Evolutionary conservation across 441 rosid genomes (phyloP).

Genomic region (Euphorbia corollata): DNA sequence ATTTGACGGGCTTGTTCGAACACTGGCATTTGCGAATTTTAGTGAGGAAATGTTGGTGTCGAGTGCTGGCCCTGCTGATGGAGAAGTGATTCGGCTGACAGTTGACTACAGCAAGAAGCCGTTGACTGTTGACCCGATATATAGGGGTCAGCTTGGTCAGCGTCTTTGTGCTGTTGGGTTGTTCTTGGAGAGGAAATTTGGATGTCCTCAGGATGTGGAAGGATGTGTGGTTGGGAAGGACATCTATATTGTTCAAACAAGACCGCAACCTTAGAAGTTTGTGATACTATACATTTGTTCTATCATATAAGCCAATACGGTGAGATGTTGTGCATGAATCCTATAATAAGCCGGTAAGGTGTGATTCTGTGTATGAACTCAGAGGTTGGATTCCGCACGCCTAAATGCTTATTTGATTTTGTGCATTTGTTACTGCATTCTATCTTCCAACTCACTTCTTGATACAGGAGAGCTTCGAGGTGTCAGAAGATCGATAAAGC

Average conservation of each 20-base stretch:
- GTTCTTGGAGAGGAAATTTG: conserved; percentile 80
- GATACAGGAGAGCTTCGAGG: too few relatives aligned
- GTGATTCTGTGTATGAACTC: too few relatives aligned
- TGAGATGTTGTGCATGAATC: too few relatives aligned
- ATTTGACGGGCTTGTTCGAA: conserved; percentile 62
- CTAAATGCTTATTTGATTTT: too few relatives aligned
- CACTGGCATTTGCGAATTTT: conserved; percentile 84
- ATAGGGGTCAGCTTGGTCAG: conserved; percentile 66
- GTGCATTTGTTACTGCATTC: too few relatives aligned
- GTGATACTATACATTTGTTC: conserved; percentile 15
- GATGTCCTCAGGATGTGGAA: conserved; percentile 91
- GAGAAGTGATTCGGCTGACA: conserved; percentile 49
- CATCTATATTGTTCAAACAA: conserved; percentile 76
- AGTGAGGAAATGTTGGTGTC: conserved; percentile 75
- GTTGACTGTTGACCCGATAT: conserved; percentile 57
- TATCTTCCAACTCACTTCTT: too few relatives aligned
- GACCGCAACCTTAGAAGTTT: conserved; percentile 60
- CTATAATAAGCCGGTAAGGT: too few relatives aligned
- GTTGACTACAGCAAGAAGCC: conserved; percentile 92
- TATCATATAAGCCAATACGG: too few relatives aligned
- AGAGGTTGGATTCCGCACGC: too few relatives aligned
- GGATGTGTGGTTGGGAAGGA: conserved; percentile 90
- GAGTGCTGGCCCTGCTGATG: conserved; percentile 69
- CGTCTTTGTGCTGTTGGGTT: conserved; percentile 75
- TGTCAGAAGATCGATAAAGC: too few relatives aligned